These are phyloP conservation scores for Wallacemonas collosoma DNA, from an alignment of 208 protist species.

Conservation along the genomic window DNA sequence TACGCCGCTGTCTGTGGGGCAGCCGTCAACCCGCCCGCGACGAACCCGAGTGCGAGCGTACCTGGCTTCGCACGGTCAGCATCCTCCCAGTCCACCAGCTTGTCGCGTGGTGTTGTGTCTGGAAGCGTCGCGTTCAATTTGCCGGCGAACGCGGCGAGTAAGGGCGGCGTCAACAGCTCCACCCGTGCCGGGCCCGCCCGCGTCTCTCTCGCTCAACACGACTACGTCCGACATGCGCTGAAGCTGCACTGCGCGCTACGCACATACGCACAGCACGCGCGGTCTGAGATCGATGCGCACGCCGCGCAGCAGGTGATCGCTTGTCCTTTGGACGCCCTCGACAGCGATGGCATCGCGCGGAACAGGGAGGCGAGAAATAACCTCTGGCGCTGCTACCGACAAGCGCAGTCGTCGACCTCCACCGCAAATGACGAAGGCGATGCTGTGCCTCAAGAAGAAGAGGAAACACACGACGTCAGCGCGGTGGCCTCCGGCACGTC, in stretches of 20 bases:
- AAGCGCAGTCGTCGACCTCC: not conserved
- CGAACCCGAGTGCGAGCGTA: not conserved
- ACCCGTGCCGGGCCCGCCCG: not conserved
- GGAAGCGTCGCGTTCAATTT: no score
- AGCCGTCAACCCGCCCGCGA: not conserved
- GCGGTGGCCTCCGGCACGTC: no score
- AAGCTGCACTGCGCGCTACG: not conserved
- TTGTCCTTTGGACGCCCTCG: not conserved
- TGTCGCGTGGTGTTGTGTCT: not conserved
- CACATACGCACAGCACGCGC: not conserved
- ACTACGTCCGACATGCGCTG: not conserved
- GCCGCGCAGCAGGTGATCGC: not conserved
- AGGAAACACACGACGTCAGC: no score
- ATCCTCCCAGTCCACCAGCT: not conserved
- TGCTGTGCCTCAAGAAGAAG: not conserved
- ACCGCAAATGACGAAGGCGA: not conserved
- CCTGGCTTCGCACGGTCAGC: slow-evolving; percentile 1
- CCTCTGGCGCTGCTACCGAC: not conserved
- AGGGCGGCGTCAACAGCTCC: not conserved
- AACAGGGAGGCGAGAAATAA: not conserved
- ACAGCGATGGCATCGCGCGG: not conserved
- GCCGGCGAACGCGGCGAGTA: not conserved
- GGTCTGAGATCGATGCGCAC: not conserved
- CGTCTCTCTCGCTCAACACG: not conserved
- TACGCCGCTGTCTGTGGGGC: not conserved